Conservation (phyloP, 495 filamentous ascomycete genomes). For the Aspergillus bertholletiae region DNA sequence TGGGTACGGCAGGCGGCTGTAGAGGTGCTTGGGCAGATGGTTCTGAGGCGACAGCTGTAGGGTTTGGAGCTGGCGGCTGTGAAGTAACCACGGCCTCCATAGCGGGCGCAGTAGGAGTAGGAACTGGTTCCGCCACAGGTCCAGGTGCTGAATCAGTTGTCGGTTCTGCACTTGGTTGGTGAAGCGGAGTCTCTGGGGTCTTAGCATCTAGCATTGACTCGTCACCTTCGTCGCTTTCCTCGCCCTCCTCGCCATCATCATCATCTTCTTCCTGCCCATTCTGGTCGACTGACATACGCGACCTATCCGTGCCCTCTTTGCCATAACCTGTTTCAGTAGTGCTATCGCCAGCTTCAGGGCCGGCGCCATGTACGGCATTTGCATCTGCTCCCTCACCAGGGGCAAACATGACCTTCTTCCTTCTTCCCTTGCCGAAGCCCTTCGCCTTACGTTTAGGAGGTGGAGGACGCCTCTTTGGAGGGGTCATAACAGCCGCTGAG, state of each 20-base stretch:
- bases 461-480: constrained; percentile 61
- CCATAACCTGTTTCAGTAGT: constrained; percentile 9
- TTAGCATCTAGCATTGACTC: constrained; percentile 53
- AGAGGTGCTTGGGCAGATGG: constrained; percentile 9
- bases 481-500: constrained; percentile 38
- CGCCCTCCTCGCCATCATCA: constrained; percentile 34
- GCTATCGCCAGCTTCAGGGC: constrained; percentile 18
- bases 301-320: constrained; percentile 31
- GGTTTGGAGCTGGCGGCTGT: constrained; percentile 24
- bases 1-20: constrained; percentile 5
- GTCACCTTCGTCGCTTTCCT: constrained; percentile 56
- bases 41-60: constrained; percentile 19
- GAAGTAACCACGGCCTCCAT: constrained; percentile 5
- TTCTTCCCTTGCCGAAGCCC: constrained; percentile 62
- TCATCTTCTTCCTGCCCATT: constrained; percentile 42
- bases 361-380: constrained; percentile 30
- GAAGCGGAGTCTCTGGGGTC: constrained; percentile 38
- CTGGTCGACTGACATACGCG: constrained; percentile 34
- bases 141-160: constrained; percentile 15
- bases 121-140: constrained; percentile 16
- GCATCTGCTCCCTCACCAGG: constrained; percentile 41
- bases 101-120: constrained; percentile 3
- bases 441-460: constrained; percentile 74
- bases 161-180: constrained; percentile 22
- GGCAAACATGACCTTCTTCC: constrained; percentile 60